phyloP scores from a whole-genome alignment of 78 protist genomes.

The Polysphondylium violaceum region DNA sequence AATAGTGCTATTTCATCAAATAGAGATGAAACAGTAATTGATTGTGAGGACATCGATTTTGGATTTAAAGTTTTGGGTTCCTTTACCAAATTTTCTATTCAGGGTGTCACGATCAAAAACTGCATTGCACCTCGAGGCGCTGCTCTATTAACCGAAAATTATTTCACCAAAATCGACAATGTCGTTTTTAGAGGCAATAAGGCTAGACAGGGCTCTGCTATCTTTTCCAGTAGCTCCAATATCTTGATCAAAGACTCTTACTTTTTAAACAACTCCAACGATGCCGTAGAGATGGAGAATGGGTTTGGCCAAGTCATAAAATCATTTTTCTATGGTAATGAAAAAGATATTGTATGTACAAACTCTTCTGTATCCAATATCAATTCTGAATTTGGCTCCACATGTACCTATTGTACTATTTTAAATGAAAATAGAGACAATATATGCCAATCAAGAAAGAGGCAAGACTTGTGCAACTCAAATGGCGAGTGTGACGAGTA shows the following conservation, averaged over 20 bases:
- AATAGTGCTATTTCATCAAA: too few relatives aligned
- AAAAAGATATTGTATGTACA: too few relatives aligned
- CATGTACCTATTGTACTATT: neutral
- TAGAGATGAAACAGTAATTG: neutral
- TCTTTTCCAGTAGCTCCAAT: neutral
- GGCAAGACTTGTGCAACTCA: neutral
- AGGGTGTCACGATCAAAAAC: neutral
- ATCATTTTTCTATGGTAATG: too few relatives aligned
- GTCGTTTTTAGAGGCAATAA: neutral
- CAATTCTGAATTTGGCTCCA: neutral
- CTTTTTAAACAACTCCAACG: neutral
- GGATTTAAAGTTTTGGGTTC: neutral
- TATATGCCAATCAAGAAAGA: neutral
- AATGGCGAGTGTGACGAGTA: neutral
- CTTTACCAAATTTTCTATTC: neutral
- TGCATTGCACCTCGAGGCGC: neutral
- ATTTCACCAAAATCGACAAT: too few relatives aligned
- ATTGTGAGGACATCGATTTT: neutral
- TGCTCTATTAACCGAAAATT: neutral
- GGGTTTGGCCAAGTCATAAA: too few relatives aligned
- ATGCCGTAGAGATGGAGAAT: too few relatives aligned
- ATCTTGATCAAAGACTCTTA: neutral
- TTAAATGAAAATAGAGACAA: neutral
- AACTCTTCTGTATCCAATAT: neutral
- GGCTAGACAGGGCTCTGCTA: neutral